Base-by-base conservation (phyloP, 805 yeast genomes). In the Schizosaccharomyces osmophilus region DNA sequence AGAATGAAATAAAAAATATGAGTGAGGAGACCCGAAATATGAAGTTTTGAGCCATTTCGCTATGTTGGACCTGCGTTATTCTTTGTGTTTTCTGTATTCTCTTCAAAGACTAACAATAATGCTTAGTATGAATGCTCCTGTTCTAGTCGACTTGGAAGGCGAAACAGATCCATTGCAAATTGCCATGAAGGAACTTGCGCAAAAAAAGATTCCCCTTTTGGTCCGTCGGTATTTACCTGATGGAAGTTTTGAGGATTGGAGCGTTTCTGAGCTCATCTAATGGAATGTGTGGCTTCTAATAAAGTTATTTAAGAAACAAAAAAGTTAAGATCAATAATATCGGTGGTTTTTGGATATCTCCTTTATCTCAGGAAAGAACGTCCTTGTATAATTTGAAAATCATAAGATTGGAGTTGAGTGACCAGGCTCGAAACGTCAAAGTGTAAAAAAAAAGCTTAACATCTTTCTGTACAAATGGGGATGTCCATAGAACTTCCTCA, bases 101-200 rank as follows among this genome's bases (percentile, higher is more conserved):
- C n/a, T n/a, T n/a, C n/a, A n/a, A 51, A 19, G 11, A 17, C 57
- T 51, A 51, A 51, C 57, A 9, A 5, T 8, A 19, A 6, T 6
- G 22, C 6, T 11, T 68, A 87, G 97, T 32, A 85, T 93, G 86
- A 93, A 93, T 70, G 98, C 99, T 0, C 98, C 98, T 1, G 97
- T 93, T 2, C 79, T 93, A 70, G 98, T 93, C 54, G 98, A 94
- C 69, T 81, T 93, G 63, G 99, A 93, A 74, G 98, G 98, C 69
- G 99, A 94, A 73, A 94, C 98, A 2, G 99, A 93, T 72, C 98
- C 99, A 15, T 77, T 93, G 70, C 96, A 89, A 73, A 93, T 93
- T 64, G 97, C 99, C 64, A 84, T 87, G 87, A 93, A 94, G 73
- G 99, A 93, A 73, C 79, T 93, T 65, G 81, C 95, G 1, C 97